Evolutionary conservation across 208 protist species (phyloP), one percentile per base, ranked within the genome.

Genomic region (Crithidia brevicula): DNA sequence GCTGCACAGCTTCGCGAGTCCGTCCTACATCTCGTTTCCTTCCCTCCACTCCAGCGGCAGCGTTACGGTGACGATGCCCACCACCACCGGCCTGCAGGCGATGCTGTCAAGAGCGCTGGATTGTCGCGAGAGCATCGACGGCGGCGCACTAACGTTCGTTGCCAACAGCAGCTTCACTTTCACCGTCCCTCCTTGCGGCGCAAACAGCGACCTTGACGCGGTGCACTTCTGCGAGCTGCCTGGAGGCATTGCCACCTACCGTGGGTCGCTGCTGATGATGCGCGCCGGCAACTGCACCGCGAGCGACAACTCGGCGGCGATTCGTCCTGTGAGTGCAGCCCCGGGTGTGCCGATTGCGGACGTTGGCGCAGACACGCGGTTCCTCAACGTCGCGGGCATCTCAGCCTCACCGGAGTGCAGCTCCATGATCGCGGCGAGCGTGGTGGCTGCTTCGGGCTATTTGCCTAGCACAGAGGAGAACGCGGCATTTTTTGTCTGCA

Each of bases 401-500:
- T 78, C 72, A 8, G 67, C 33, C 30, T 74, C 34, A 30, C 31
- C 46, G 11, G 68, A 74, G 64, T 81, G 76, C 56, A 27, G 22
- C 34, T 52, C 43, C 1, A 28, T 28, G 54, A 23, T 36, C 13
- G n/a, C 61, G 16, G 13, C 47, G 13, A 46, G 31, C 34, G 22
- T 13, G 22, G 66, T 78, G 25, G 36, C 50, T 8, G 57, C 58
- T n/a, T 25, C 38, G 11, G 76, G 72, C 22, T 83, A 82, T 57
- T 67, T 46, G 15, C 83, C 83, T 13, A 47, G 46, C 6, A 67
- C 69, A 42, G 57, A 69, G 54, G 67, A 81, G 33, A 66, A 23
- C 16, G 57, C 68, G 23, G 38, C 15, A n/a, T 83, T 89, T 42
- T 83, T 63, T 70, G 83, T 89, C 23, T 89, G 83, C 66, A 77